Evolutionary conservation across 2,329 filamentous ascomycete species (phyloP), one percentile per base, ranked within the genome.

Genomic region (Diaporthe nobilis): DNA sequence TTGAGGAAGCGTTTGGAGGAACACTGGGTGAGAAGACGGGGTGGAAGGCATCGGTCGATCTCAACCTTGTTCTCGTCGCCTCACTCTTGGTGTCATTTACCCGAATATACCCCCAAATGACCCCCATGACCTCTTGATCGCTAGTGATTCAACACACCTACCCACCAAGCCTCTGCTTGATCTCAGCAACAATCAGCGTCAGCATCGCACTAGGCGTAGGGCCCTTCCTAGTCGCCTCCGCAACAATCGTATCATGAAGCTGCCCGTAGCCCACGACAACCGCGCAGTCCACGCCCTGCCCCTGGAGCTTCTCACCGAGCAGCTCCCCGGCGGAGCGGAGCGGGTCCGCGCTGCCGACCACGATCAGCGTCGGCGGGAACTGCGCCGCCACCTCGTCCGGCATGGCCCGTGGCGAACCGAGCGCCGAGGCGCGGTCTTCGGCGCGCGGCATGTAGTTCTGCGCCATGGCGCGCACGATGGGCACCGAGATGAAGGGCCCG

Each of bases 281-380:
- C 10, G 68, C 28, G 10, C 68, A 72, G 9, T 72, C 51, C 2
- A 72, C 68, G 3, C 68, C 68, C 6, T 44, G 37, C 8, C 12
- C 17, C 17, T 72, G 51, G 7, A 61, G 68, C 34, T 72, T 72
- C 68, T 72, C 51, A 1, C 68, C 68, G 17, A 72, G 57, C 15
- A 72, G 42, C 68, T 60, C 31, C 2, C 68, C 51, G 12, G 22
- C 31, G 10, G 17, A 22, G 37, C 42, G 39, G 4, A 72, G 68
- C n/a, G 57, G 28, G 15, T 72, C 68, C 15, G 68, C 68, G 25
- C 53, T 58, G 42, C 68, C 22, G 10, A 49, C 28, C 10, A 72
- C 28, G 51, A 72, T 72, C 9, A 72, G 34, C 10, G 68, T 72
- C 15, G 51, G 51, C 25, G 51, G 68, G n/a, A 72, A 61, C 34